A percentile compares a stretch with the other conserved stretches of the same genome.
phyloP scores from a whole-genome alignment of 805 yeast species.

The Metschnikowia kunwiensis region DNA sequence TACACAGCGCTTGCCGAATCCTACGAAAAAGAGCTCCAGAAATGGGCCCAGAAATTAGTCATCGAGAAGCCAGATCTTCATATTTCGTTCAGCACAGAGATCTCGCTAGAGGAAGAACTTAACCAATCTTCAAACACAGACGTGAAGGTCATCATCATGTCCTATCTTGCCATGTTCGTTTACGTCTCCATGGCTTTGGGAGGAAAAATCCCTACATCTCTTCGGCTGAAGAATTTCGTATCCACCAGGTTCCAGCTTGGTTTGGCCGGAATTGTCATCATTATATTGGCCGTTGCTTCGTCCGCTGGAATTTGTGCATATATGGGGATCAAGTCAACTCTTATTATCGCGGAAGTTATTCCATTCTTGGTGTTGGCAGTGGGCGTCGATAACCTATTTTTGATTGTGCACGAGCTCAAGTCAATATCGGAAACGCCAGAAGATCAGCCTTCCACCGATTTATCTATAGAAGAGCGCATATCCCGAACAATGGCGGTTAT shows the following conservation, averaged over 20 bases:
- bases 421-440: slow-evolving; percentile 41
- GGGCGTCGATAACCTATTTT: slow-evolving; percentile 93
- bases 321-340: slow-evolving; percentile 78
- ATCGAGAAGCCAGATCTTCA: slow-evolving; percentile 56
- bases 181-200: slow-evolving; percentile 84
- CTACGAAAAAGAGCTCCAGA: slow-evolving; percentile 75
- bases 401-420: slow-evolving; percentile 77
- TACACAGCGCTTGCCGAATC: slow-evolving; percentile 39
- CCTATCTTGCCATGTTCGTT: slow-evolving; percentile 82
- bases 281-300: slow-evolving; percentile 72
- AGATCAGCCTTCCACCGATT: not conserved
- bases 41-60: slow-evolving; percentile 44
- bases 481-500: slow-evolving; percentile 64
- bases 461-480: slow-evolving; percentile 53
- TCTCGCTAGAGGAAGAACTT: slow-evolving; percentile 80
- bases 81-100: slow-evolving; percentile 75
- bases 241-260: slow-evolving; percentile 74
- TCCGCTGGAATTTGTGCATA: slow-evolving; percentile 79
- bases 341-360: slow-evolving; percentile 93
- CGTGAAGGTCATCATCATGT: slow-evolving; percentile 60
- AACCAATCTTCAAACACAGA: slow-evolving; percentile 82
- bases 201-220: slow-evolving; percentile 46
- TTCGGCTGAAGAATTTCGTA: slow-evolving; percentile 30
- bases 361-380: slow-evolving; percentile 91
- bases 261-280: slow-evolving; percentile 77